These are phyloP conservation scores for Medicago ruthenica DNA, from an alignment of 306 rosid genomes.

Conservation along the genomic window DNA sequence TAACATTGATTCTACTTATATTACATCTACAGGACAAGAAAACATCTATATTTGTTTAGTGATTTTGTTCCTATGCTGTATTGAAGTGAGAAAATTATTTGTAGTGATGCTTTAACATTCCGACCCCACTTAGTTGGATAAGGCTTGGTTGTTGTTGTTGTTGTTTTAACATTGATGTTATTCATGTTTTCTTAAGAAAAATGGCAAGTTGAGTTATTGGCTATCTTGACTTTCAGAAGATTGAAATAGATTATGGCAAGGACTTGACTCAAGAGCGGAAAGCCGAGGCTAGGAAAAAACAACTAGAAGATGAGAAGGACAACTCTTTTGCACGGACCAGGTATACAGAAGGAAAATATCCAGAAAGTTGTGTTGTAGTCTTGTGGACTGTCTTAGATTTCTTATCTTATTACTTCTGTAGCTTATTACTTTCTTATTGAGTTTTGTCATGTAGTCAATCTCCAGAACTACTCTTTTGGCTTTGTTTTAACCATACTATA, in stretches of 20 bases:
- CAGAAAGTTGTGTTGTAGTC: too few species aligned
- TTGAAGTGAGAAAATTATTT: conserved; percentile 24
- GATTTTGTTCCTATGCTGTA: neutral
- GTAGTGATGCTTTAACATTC: neutral
- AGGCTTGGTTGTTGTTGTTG: too few species aligned
- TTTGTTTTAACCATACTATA: conserved; percentile 5
- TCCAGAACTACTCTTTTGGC: neutral
- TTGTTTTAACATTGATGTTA: neutral
- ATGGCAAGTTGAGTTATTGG: conserved; percentile 1
- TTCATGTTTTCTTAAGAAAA: conserved; percentile 15
- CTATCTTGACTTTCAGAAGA: conserved; percentile 59
- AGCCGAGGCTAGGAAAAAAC: conserved; percentile 77
- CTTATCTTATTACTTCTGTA: too few species aligned
- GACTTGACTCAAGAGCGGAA: conserved; percentile 97
- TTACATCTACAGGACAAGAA: conserved; percentile 30
- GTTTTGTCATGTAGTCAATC: neutral
- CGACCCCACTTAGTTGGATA: too few species aligned
- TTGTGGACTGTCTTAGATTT: too few species aligned
- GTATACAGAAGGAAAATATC: conserved; percentile 43
- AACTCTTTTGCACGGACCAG: conserved; percentile 86
- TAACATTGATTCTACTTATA: neutral
- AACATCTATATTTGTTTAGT: conserved; percentile 24
- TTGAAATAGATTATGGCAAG: conserved; percentile 87
- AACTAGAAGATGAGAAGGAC: conserved; percentile 82
- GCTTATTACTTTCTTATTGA: too few species aligned